These are phyloP conservation scores for Teratosphaeria gauchensis DNA, from an alignment of 2,329 filamentous ascomycete species.

Conservation along the genomic window DNA sequence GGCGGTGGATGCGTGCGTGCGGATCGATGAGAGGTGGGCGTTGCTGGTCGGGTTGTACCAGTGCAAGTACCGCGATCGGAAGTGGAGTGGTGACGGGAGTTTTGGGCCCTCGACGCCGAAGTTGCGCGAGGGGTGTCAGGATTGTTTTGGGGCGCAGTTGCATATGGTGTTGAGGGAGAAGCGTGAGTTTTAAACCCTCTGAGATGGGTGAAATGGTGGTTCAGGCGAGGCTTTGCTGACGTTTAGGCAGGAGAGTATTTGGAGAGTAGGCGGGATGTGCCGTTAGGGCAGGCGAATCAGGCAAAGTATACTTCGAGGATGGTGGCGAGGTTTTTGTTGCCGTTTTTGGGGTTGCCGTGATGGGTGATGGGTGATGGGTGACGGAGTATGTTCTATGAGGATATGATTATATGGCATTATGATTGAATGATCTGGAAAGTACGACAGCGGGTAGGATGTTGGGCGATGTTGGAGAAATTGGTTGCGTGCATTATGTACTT, in stretches of 20 bases:
- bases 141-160: constrained; percentile 30
- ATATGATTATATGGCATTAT: not conserved
- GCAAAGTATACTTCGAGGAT: constrained; percentile 33
- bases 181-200: no score
- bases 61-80: constrained; percentile 38
- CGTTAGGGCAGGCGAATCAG: constrained; percentile 30
- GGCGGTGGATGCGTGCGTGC: constrained; percentile 31
- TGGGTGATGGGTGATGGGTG: not conserved
- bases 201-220: no score
- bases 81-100: constrained; percentile 27
- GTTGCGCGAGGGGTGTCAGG: constrained; percentile 17
- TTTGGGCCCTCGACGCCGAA: constrained; percentile 31
- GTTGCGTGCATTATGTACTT: not conserved
- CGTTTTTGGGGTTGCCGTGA: constrained; percentile 18
- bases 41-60: constrained; percentile 38
- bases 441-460: not conserved
- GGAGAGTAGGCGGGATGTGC: constrained; percentile 26
- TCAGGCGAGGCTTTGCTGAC: no score
- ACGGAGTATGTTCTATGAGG: not conserved
- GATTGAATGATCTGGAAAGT: not conserved
- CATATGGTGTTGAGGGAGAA: constrained; percentile 32
- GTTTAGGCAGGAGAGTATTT: constrained; percentile 29
- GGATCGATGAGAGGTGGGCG: constrained; percentile 36
- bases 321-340: constrained; percentile 34
- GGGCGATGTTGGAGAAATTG: not conserved